Percentiles rank a stretch among this genome's conserved stretches.
These are phyloP conservation scores for Aspergillus sp. DNA, from an alignment of 2,329 filamentous ascomycete species.

Conservation along the genomic window DNA sequence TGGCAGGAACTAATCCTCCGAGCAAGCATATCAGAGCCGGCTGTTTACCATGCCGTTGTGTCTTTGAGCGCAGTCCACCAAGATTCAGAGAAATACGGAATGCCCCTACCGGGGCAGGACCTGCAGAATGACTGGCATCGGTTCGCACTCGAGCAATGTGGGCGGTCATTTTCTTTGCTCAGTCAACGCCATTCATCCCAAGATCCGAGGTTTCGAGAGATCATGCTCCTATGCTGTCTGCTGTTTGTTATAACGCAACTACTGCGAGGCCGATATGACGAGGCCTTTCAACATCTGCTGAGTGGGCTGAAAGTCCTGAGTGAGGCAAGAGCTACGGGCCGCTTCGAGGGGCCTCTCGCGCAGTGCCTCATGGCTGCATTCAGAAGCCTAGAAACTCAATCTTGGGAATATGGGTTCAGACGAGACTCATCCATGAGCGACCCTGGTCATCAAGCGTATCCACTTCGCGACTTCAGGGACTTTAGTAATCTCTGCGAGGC, in stretches of 20 bases:
- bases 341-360: not conserved
- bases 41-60: constrained; percentile 10
- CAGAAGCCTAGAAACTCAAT: constrained; percentile 6
- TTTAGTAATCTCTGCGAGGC: constrained; percentile 1
- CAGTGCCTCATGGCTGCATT: constrained; percentile 5
- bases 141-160: constrained; percentile 11
- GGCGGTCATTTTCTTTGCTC: constrained; percentile 1
- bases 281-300: constrained; percentile 8
- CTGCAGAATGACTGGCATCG: constrained; percentile 7
- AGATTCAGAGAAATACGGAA: not conserved
- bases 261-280: constrained; percentile 8
- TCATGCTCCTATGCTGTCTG: constrained; percentile 11
- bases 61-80: constrained; percentile 9
- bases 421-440: not conserved
- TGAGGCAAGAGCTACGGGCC: not conserved
- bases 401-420: not conserved
- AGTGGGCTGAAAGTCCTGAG: constrained; percentile 7
- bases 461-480: no score
- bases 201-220: constrained; percentile 8
- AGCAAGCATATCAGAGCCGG: constrained; percentile 6
- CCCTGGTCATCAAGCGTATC: not conserved
- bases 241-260: constrained; percentile 9
- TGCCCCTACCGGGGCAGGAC: constrained; percentile 3
- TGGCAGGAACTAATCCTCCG: constrained; percentile 6
- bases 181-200: constrained; percentile 3